A percentile compares a stretch with the other conserved stretches of the same genome.
Conservation (phyloP, 225 moss, liverwort and hornwort species). For the Physcomitrium patens region DNA sequence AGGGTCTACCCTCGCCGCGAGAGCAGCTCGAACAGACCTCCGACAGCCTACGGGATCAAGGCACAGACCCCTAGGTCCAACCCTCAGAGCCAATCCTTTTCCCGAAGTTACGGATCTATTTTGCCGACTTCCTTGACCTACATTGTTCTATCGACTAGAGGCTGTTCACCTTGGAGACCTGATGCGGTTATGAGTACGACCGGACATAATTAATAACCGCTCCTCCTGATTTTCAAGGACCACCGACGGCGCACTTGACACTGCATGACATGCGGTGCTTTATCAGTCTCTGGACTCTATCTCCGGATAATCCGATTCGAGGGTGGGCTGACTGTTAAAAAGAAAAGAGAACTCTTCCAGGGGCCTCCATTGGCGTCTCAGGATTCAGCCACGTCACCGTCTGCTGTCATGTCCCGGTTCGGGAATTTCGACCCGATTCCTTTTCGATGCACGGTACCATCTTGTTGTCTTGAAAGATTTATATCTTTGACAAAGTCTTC, state of each 20-base stretch:
- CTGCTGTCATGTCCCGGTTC: no score
- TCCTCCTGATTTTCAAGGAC: no score
- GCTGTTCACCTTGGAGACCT: constrained; percentile 44
- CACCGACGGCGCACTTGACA: constrained; percentile 17
- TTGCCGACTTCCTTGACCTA: constrained; percentile 40
- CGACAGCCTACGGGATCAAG: constrained; percentile 29
- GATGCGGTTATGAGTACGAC: constrained; percentile 43
- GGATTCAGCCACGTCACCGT: no score
- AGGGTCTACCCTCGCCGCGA: constrained; percentile 27
- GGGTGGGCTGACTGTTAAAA: constrained; percentile 22
- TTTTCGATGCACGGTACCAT: no score
- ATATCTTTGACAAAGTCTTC: no score
- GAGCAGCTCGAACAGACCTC: constrained; percentile 31
- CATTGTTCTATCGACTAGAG: constrained; percentile 42
- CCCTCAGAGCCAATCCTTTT: constrained; percentile 36
- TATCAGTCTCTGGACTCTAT: constrained; percentile 24
- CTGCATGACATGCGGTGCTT: constrained; percentile 21
- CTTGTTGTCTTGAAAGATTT: no score
- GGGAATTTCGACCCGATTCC: no score
- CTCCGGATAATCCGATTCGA: constrained; percentile 22
- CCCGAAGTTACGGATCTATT: constrained; percentile 38
- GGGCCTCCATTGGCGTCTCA: constrained; percentile 21
- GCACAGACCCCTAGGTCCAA: constrained; percentile 33
- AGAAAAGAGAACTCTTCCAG: no score
- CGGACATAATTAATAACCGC: constrained; percentile 26